These are phyloP conservation scores for Fusarium annulatum DNA, from an alignment of 2,329 filamentous ascomycete species.

Conservation along the genomic window DNA sequence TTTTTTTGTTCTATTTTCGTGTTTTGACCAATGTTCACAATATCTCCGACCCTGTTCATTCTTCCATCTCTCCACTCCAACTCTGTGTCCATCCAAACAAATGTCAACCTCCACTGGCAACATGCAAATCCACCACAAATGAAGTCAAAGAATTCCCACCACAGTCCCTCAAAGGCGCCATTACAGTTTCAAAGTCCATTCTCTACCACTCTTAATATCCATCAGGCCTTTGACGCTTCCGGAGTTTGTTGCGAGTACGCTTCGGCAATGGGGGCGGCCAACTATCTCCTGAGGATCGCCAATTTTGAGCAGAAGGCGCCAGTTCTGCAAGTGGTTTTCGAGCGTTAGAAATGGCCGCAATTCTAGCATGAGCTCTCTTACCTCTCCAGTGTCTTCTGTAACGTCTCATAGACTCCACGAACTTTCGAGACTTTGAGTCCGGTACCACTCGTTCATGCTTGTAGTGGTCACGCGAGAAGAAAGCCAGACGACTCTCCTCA, in stretches of 20 bases:
- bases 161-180: neutral
- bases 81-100: neutral
- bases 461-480: neutral
- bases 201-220: neutral
- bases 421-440: neutral
- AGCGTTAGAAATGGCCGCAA: neutral
- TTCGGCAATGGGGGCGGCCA: neutral
- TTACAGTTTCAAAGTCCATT: accelerated
- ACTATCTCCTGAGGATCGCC: neutral
- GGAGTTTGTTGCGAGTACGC: neutral
- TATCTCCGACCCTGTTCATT: neutral
- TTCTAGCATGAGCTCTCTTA: neutral
- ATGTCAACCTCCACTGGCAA: neutral
- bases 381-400: neutral
- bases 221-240: neutral
- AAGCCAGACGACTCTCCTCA: neutral
- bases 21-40: neutral
- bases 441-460: neutral
- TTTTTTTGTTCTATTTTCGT: neutral
- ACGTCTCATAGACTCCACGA: neutral
- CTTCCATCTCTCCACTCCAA: neutral
- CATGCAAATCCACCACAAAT: neutral
- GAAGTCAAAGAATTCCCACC: accelerated
- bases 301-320: neutral
- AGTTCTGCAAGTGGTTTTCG: neutral